Evolutionary conservation across 176 grass and related monocot species (phyloP).

Genomic region (Oryza longistaminata): DNA sequence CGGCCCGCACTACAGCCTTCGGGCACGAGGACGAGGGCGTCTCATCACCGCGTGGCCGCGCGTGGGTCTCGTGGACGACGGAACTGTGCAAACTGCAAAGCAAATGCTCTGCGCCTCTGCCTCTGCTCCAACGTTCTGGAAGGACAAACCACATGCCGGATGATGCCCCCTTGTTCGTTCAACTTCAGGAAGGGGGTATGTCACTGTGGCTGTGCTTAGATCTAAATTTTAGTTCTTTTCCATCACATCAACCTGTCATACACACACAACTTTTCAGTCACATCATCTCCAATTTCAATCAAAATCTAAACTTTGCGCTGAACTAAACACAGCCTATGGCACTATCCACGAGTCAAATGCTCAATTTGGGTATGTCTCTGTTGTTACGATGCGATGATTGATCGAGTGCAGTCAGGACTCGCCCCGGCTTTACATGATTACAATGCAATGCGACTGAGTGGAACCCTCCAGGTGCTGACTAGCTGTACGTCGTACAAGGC

Average conservation of each 20-base stretch:
- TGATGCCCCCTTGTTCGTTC: background rate
- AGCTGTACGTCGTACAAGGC: background rate
- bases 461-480: background rate
- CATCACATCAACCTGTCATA: too few relatives aligned
- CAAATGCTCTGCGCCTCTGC: slow-evolving; percentile 17
- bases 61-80: slow-evolving; percentile 1
- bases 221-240: too few relatives aligned
- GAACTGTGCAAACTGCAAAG: too few relatives aligned
- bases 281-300: too few relatives aligned
- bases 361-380: background rate
- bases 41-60: slow-evolving; percentile 14
- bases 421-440: too few relatives aligned
- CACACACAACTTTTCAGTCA: too few relatives aligned
- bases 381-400: background rate
- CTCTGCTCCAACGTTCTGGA: background rate
- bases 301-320: too few relatives aligned
- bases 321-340: too few relatives aligned
- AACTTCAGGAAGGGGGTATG: background rate
- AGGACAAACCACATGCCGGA: background rate
- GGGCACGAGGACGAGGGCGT: background rate
- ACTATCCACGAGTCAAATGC: background rate
- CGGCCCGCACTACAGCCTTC: background rate
- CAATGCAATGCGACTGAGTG: background rate
- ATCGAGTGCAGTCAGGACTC: too few relatives aligned
- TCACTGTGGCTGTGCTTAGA: too few relatives aligned